Base-by-base conservation (phyloP, 163 green algal species). In the Scenedesmus sp. region DNA sequence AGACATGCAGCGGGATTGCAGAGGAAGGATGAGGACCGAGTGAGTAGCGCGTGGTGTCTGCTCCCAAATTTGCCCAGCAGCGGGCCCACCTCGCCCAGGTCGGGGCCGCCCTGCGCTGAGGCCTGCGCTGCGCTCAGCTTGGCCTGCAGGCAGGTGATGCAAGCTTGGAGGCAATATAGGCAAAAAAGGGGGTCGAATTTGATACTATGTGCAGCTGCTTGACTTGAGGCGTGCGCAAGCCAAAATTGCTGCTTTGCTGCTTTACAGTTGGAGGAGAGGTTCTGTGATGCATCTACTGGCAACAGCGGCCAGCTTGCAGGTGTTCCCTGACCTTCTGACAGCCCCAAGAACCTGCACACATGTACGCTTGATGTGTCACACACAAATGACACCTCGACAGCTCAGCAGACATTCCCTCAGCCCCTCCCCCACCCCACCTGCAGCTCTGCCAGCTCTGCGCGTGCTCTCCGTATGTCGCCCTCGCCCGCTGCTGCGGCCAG, bases 401-500 rank as follows among this genome's bases (percentile, higher is more conserved):
- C 59, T 64, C 59, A 10, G 9, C 59, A 64, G 9, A 10, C 59
- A 10, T 10, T 10, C 8, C 59, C 59, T 10, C 59, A 64, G 59
- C 59, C 59, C 9, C 59, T 13, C 64, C 64, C 64, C 5, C 18
- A 4, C 70, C 23, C 52, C 70, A 89, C 90, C 87, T 85, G 70
- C 86, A 95, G 86, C 15, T 79, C 87, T 1, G 76, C 92, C 88
- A 95, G 84, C 76, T 95, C 89, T 13, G 83, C 87, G 3, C 66
- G 59, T n/a, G 74, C 76, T 18, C 85, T 23, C 34, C 88, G 67
- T 20, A 93, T 86, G 57, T 95, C 92, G 16, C 70, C 82, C 73
- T 92, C 92, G 4, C 86, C 92, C 57, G 92, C 92, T 70, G 92
- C 92, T 84, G 87, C 91, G 13, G 89, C 90, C 90, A 94, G 34